phyloP scores from a whole-genome alignment of 768 basidiomycete species.

The Leccinum uliginosum region DNA sequence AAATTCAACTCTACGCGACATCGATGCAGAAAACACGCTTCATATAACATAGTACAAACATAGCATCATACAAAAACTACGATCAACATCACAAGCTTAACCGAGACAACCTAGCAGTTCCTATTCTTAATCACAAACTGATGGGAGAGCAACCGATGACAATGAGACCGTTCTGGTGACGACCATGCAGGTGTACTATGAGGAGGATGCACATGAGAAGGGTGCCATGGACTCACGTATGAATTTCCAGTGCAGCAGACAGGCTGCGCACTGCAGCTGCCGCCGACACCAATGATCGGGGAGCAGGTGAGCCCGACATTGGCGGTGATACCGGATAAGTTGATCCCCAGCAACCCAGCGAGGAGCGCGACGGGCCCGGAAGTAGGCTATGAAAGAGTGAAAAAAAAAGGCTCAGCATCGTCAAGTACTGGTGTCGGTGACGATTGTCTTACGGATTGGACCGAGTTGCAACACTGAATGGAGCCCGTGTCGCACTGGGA shows the following conservation, averaged over 20 bases:
- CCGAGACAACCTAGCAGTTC: too few relatives aligned
- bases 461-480: background rate
- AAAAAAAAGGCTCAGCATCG: background rate
- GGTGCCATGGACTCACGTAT: background rate
- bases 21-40: too few relatives aligned
- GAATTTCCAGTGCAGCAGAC: conserved; percentile 3
- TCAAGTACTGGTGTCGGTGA: background rate
- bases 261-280: background rate
- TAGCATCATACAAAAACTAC: too few relatives aligned
- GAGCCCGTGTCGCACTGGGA: background rate
- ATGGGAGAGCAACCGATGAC: background rate
- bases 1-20: too few relatives aligned
- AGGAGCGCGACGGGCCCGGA: background rate
- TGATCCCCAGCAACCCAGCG: background rate
- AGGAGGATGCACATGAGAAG: background rate
- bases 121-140: background rate
- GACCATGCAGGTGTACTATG: background rate
- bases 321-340: background rate
- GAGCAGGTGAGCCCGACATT: background rate
- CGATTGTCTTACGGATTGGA: background rate
- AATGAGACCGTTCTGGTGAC: background rate
- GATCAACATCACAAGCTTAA: too few relatives aligned
- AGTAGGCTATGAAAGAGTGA: background rate
- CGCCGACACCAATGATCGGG: background rate
- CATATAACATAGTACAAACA: too few relatives aligned